Evolutionary conservation across 768 basidiomycete genomes (phyloP).

Genomic region (Megacollybia marginata): DNA sequence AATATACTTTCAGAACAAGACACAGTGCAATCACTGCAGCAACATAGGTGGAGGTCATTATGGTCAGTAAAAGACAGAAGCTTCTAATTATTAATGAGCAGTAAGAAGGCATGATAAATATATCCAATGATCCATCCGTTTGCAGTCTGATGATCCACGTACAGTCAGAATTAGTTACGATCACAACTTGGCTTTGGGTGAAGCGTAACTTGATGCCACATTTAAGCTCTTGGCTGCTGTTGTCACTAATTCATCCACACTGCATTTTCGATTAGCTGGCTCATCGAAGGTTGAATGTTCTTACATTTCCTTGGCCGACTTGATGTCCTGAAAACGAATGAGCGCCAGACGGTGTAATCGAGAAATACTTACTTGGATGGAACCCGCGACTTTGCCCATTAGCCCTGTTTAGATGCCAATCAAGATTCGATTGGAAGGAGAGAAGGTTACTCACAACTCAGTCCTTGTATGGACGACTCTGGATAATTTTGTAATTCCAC

Average conservation of each 20-base stretch:
- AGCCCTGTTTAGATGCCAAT: slow-evolving; percentile 39
- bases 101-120: slow-evolving; percentile 1
- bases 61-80: too few relatives aligned
- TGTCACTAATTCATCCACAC: slow-evolving; percentile 75
- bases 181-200: slow-evolving; percentile 46
- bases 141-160: neutral
- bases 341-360: neutral
- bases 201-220: slow-evolving; percentile 32
- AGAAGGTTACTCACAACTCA: slow-evolving; percentile 40
- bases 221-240: slow-evolving; percentile 58
- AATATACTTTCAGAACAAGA: too few relatives aligned
- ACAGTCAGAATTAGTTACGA: neutral
- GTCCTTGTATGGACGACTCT: slow-evolving; percentile 52
- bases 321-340: slow-evolving; percentile 48
- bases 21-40: too few relatives aligned
- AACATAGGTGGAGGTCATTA: too few relatives aligned
- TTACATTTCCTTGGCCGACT: slow-evolving; percentile 80
- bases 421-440: neutral
- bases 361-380: slow-evolving; percentile 43
- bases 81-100: too few relatives aligned
- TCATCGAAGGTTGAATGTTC: slow-evolving; percentile 16
- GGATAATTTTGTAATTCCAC: slow-evolving; percentile 64
- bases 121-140: slow-evolving; percentile 8
- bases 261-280: slow-evolving; percentile 18
- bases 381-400: slow-evolving; percentile 73